These are phyloP conservation scores for Bryoglossum gracile DNA, from an alignment of 495 filamentous ascomycete genomes.

Conservation along the genomic window DNA sequence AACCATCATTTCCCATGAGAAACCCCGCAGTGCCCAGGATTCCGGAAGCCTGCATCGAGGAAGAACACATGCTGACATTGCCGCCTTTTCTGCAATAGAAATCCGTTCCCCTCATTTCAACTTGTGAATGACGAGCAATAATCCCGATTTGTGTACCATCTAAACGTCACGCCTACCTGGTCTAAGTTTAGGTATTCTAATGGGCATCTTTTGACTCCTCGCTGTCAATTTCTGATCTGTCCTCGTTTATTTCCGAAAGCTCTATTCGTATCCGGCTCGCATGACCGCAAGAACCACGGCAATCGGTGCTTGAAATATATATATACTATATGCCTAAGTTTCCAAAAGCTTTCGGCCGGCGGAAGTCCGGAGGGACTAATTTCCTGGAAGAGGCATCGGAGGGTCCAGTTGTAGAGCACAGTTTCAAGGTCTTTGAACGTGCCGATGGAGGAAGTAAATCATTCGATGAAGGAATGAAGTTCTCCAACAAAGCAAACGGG, in stretches of 20 bases:
- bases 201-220: too few species aligned
- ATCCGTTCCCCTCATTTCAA: constrained; percentile 11
- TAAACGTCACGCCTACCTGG: too few species aligned
- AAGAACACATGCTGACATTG: constrained; percentile 14
- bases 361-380: constrained; percentile 63
- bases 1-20: background rate
- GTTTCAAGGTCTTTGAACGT: constrained; percentile 56
- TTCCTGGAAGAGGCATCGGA: constrained; percentile 49
- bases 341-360: constrained; percentile 53
- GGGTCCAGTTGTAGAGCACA: constrained; percentile 29
- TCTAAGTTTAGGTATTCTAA: background rate
- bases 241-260: too few species aligned
- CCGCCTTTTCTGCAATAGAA: constrained; percentile 3
- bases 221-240: background rate
- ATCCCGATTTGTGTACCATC: background rate
- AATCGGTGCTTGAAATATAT: background rate
- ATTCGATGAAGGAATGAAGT: constrained; percentile 40
- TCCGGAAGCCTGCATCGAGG: constrained; percentile 17
- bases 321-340: constrained; percentile 56
- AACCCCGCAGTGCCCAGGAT: constrained; percentile 6
- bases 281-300: background rate
- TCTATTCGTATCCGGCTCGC: too few species aligned
- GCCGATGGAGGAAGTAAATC: constrained; percentile 38
- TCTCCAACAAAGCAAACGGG: constrained; percentile 35
- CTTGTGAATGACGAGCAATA: background rate